Base-by-base conservation (phyloP, 768 basidiomycete genomes). In the Lactarius indigo region DNA sequence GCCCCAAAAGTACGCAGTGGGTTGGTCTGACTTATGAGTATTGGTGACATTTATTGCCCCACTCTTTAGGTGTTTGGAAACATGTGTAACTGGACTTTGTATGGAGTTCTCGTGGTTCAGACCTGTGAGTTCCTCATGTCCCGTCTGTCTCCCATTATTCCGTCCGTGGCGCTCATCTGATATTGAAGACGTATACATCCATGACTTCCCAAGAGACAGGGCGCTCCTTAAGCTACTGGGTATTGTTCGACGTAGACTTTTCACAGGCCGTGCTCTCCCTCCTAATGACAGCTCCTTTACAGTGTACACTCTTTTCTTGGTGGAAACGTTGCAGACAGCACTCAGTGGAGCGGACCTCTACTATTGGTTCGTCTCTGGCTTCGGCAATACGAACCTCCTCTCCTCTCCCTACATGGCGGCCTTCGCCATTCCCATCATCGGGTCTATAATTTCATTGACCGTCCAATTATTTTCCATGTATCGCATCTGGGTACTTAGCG, bases 321-420 rank as follows among this genome's bases (percentile, higher is more conserved):
- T 72, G 17, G 75, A 75, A 64, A 68, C 71, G 0, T 26, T 72
- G 9, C 76, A 77, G 63, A 69, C 71, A 4, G 59, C 62, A 13
- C 69, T 77, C 28, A 69, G 59, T 52, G 73, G 72, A 12, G 73
- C 64, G 1, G 76, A 78, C 64, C 64, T 69, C 23, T 73, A 72
- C 64, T 72, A 74, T 63, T 74, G 73, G 72, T 76, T 72, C 65
- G 74, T 57, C 18, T 55, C 73, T 2, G 74, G 75, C 31, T 76
- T 74, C 33, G 76, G 76, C 5, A 72, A 77, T 57, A 57, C 75
- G 33, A 28, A 57, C 0, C 63, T 63, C 47, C 71, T 77, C 13
- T 50, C 64, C 7, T 41, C 66, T 5, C 60, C 73, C 1, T 64
- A 72, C 41, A 64, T 73, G 17, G 73, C 72, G 0, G 57, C 72